These are phyloP conservation scores for Aureobasidium subglaciale DNA, from an alignment of 2,329 filamentous ascomycete species.

Conservation along the genomic window DNA sequence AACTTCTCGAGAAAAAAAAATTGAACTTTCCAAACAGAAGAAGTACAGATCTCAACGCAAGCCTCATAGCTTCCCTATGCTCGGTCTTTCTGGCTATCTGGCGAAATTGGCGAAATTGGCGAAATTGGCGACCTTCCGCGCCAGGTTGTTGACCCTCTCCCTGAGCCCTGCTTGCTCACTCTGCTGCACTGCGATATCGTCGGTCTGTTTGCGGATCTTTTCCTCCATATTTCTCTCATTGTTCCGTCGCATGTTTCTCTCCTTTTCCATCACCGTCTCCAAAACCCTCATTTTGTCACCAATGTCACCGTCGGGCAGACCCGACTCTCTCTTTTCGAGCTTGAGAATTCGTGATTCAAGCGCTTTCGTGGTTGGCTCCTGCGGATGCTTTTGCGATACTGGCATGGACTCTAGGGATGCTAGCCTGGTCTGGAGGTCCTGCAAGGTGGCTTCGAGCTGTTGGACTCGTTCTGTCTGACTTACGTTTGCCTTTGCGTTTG, in stretches of 20 bases:
- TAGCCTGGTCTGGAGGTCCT: neutral
- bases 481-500: neutral
- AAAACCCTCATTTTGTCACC: neutral
- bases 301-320: neutral
- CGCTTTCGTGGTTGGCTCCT: neutral
- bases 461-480: neutral
- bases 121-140: neutral
- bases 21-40: too few relatives aligned
- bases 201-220: neutral
- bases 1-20: too few relatives aligned
- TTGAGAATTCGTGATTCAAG: neutral
- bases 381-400: neutral
- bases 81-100: too few relatives aligned
- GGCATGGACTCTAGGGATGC: neutral
- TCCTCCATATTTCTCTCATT: neutral
- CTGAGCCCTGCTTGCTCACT: neutral
- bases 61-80: too few relatives aligned
- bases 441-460: neutral
- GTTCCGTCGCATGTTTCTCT: neutral
- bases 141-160: neutral
- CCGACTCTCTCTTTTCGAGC: neutral
- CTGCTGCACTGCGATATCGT: neutral
- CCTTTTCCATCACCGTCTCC: neutral
- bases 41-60: too few relatives aligned
- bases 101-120: too few relatives aligned